These are phyloP conservation scores for Vigna unguiculata DNA, from an alignment of 306 rosid genomes.

Conservation along the genomic window DNA sequence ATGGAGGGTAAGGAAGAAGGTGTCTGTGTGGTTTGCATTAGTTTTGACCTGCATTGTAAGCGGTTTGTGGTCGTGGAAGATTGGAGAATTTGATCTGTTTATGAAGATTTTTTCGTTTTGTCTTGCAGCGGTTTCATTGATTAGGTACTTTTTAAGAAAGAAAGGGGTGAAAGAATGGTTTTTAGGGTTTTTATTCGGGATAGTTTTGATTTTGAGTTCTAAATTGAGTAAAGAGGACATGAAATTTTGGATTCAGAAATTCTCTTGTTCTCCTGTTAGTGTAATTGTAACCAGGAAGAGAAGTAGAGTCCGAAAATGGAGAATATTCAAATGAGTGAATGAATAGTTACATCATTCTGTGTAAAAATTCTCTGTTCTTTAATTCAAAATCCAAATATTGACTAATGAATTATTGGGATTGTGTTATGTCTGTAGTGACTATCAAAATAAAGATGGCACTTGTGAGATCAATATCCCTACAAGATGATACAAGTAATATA, in stretches of 20 bases:
- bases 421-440: too few relatives aligned
- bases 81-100: conserved; percentile 45
- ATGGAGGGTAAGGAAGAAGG: neutral
- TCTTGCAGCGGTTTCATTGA: conserved; percentile 36
- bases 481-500: too few relatives aligned
- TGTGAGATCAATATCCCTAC: too few relatives aligned
- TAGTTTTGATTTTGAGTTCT: conserved; percentile 43
- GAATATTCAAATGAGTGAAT: conserved; percentile 28
- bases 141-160: conserved; percentile 38
- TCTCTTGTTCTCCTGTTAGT: conserved; percentile 31
- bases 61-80: conserved; percentile 48
- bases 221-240: conserved; percentile 46
- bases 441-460: too few relatives aligned
- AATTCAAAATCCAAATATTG: too few relatives aligned
- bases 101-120: conserved; percentile 36
- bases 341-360: neutral
- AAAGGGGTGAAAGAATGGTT: conserved; percentile 43
- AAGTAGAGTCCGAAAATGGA: conserved; percentile 34
- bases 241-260: conserved; percentile 47
- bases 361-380: too few relatives aligned
- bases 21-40: conserved; percentile 1
- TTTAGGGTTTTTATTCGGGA: conserved; percentile 52
- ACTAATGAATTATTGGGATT: too few relatives aligned
- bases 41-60: conserved; percentile 35
- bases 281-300: conserved; percentile 20